Base-by-base conservation (phyloP, 768 basidiomycete genomes). In the Serpula lacrymans region DNA sequence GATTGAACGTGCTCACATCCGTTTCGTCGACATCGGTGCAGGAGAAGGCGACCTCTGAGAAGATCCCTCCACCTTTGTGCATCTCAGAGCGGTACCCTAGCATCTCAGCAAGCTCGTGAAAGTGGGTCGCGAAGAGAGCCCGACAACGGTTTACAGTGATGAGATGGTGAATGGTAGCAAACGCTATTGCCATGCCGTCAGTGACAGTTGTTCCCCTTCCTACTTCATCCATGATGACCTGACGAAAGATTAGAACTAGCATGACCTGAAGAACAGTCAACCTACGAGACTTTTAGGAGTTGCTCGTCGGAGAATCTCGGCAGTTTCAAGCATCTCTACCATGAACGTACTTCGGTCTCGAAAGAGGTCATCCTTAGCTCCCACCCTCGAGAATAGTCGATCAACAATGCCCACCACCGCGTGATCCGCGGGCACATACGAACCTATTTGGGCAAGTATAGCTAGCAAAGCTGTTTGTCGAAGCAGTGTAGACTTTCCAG, bases 221-320 rank as follows among this genome's bases (percentile, higher is more conserved):
- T n/a, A 99, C 93, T 68, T 99, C 95, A 58, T 99, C 95, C 90
- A 99, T 94, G 47, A 99, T 94, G n/a, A 98, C 87, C 90, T 93
- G 51, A 20, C 17, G 31, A 23, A 43, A 39, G 4, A 39, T 53
- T 25, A 30, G 30, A 26, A 26, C 7, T 24, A 23, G 16, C 26
- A 12, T 18, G 25, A 35, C 10, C 20, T 16, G 13, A 24, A 34
- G 37, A 13, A 22, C 25, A 18, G 14, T 35, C 36, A 23, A 64
- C 81, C 47, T 52, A 91, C 94, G 40, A 99, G 70, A 46, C 93
- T 96, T 41, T 70, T 76, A 2, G 77, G 64, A 6, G 93, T 96
- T 3, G 96, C 93, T 16, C 82, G 78, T 17, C 75, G 72, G 14
- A 99, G 73, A 43, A 99, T 97, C 33, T 92, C 84, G 1, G 91